These are phyloP conservation scores for Trichoderma sp. DNA, from an alignment of 2,329 filamentous ascomycete species.

Conservation along the genomic window DNA sequence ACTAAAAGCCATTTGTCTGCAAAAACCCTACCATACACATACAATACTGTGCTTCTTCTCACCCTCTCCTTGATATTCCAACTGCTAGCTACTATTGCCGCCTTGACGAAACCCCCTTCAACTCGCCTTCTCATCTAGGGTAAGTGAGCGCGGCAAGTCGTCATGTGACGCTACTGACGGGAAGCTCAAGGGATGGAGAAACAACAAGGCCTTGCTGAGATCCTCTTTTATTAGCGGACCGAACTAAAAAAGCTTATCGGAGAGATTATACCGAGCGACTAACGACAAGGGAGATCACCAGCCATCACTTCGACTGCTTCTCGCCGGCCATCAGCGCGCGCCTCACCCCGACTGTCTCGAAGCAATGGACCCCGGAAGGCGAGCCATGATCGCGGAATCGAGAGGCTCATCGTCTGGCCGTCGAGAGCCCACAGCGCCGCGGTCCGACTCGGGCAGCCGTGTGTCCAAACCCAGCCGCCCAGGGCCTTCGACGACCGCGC, in stretches of 20 bases:
- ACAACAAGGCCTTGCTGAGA: background rate
- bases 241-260: conserved; percentile 18
- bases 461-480: conserved; percentile 50
- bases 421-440: conserved; percentile 53
- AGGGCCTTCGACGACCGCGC: conserved; percentile 28
- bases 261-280: background rate
- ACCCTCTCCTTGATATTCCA: background rate
- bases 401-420: conserved; percentile 42
- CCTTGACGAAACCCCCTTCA: background rate
- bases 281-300: background rate
- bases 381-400: conserved; percentile 51
- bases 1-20: background rate
- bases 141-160: background rate
- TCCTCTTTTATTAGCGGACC: conserved; percentile 11
- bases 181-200: background rate
- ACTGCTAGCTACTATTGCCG: background rate
- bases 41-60: background rate
- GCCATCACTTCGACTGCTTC: background rate
- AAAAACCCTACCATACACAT: background rate
- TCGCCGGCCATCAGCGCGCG: background rate
- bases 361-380: conserved; percentile 53
- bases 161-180: conserved; percentile 16
- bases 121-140: conserved; percentile 2
- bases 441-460: conserved; percentile 53
- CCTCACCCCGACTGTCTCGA: background rate